These are phyloP conservation scores for Trichoderma guizhouense DNA, from an alignment of 2,329 filamentous ascomycete species.

Conservation along the genomic window DNA sequence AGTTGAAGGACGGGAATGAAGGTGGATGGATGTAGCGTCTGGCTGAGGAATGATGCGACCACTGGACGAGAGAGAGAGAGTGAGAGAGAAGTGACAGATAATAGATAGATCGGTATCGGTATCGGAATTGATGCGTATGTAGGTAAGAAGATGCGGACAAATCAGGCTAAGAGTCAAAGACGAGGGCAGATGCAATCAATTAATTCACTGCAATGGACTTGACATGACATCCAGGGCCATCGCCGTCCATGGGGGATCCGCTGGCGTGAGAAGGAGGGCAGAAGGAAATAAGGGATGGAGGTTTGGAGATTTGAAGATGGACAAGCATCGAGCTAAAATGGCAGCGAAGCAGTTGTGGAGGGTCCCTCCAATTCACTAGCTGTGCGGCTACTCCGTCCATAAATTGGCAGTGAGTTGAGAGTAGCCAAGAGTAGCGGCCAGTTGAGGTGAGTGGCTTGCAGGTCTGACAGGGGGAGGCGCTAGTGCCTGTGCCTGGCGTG, in stretches of 20 bases:
- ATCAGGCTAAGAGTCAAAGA: not conserved
- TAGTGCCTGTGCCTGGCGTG: conserved; percentile 6
- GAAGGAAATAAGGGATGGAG: not conserved
- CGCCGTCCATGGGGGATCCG: not conserved
- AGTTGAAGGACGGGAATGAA: not conserved
- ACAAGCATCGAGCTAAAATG: not conserved
- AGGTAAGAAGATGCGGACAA: not conserved
- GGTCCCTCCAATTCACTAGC: not conserved
- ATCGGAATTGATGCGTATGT: not conserved
- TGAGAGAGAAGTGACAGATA: not conserved
- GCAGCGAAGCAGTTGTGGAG: not conserved
- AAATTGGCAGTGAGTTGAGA: not conserved
- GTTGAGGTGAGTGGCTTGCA: not conserved
- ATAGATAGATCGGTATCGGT: not conserved
- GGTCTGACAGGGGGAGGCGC: not conserved
- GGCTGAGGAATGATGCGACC: conserved; percentile 3
- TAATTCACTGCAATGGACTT: not conserved
- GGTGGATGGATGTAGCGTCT: not conserved
- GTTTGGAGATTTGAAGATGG: not conserved
- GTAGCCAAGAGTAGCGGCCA: not conserved
- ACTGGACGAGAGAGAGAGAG: not conserved
- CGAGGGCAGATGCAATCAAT: not conserved
- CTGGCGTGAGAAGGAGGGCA: not conserved
- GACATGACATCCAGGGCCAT: not conserved
- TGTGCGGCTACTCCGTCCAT: conserved; percentile 3